phyloP scores from a whole-genome alignment of 2,329 filamentous ascomycete genomes.

The Purpureocillium takamizusanense region DNA sequence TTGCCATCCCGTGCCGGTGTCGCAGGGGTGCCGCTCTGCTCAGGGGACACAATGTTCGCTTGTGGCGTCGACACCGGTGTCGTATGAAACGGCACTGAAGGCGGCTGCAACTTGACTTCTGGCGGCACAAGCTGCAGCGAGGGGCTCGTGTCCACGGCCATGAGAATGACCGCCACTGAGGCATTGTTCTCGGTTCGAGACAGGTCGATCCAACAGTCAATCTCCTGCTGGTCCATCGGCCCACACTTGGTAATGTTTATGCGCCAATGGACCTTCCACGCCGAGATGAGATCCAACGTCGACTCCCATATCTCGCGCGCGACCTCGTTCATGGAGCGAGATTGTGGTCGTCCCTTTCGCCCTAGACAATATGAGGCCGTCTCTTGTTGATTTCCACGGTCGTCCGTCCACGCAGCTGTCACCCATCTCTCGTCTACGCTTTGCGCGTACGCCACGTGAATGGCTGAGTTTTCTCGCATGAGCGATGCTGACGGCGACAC shows the following conservation, averaged over 20 bases:
- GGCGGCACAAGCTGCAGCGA: slow-evolving; percentile 54
- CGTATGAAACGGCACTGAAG: slow-evolving; percentile 37
- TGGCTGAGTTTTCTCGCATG: slow-evolving; percentile 67
- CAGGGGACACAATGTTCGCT: slow-evolving; percentile 49
- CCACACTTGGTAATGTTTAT: slow-evolving; percentile 66
- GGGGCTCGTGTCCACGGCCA: slow-evolving; percentile 57
- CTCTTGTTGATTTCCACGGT: slow-evolving; percentile 62
- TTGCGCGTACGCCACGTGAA: slow-evolving; percentile 71
- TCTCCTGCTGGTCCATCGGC: slow-evolving; percentile 57
- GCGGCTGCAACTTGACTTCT: slow-evolving; percentile 36
- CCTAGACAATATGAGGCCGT: slow-evolving; percentile 65
- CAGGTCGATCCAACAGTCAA: slow-evolving; percentile 48
- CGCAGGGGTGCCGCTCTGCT: slow-evolving; percentile 42
- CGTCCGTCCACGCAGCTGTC: slow-evolving; percentile 74
- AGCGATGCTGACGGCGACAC: slow-evolving; percentile 62
- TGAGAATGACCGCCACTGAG: slow-evolving; percentile 45
- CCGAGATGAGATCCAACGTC: slow-evolving; percentile 63
- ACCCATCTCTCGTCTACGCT: slow-evolving; percentile 73
- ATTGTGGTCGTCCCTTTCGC: slow-evolving; percentile 42
- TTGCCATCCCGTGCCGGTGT: slow-evolving; percentile 35
- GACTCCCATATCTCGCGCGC: slow-evolving; percentile 70
- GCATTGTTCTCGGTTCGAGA: slow-evolving; percentile 42
- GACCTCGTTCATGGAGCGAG: slow-evolving; percentile 51
- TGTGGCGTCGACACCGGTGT: slow-evolving; percentile 64
- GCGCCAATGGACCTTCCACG: slow-evolving; percentile 66